Evolutionary conservation across 768 basidiomycete genomes (phyloP).

Genomic region (Podaxis carcinomalis): DNA sequence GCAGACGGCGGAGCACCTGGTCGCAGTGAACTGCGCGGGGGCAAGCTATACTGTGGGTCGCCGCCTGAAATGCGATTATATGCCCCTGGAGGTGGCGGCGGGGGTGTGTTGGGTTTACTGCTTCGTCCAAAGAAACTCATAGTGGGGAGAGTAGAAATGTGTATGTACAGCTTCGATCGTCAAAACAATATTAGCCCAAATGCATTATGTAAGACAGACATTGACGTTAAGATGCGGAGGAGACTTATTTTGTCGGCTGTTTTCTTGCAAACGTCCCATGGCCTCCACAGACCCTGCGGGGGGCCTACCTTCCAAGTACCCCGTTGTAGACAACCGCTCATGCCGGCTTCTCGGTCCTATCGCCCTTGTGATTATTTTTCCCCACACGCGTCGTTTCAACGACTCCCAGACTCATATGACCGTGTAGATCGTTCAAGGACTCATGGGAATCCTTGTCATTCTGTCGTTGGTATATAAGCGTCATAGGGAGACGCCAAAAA

Average conservation of each 20-base stretch:
- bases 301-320: conserved; percentile 22
- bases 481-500: conserved; percentile 77
- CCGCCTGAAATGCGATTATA: conserved; percentile 37
- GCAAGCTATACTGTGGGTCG: conserved; percentile 20
- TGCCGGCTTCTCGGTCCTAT: conserved; percentile 51
- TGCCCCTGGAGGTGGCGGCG: conserved; percentile 29
- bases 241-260: neutral
- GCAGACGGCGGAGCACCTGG: conserved; percentile 32
- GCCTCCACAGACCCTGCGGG: neutral
- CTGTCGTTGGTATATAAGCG: conserved; percentile 84
- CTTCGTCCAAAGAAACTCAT: conserved; percentile 50
- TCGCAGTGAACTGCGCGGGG: conserved; percentile 18
- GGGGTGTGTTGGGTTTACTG: conserved; percentile 32
- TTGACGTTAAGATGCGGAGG: neutral
- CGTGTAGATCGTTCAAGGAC: conserved; percentile 71
- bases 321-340: conserved; percentile 43
- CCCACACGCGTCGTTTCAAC: conserved; percentile 31
- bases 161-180: neutral
- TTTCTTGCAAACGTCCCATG: neutral
- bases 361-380: conserved; percentile 34
- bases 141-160: neutral
- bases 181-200: neutral
- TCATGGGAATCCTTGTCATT: conserved; percentile 91
- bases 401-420: conserved; percentile 35
- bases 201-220: conserved; percentile 5